These are phyloP conservation scores for Malus asiatica DNA, from an alignment of 306 rosid species.

Conservation along the genomic window DNA sequence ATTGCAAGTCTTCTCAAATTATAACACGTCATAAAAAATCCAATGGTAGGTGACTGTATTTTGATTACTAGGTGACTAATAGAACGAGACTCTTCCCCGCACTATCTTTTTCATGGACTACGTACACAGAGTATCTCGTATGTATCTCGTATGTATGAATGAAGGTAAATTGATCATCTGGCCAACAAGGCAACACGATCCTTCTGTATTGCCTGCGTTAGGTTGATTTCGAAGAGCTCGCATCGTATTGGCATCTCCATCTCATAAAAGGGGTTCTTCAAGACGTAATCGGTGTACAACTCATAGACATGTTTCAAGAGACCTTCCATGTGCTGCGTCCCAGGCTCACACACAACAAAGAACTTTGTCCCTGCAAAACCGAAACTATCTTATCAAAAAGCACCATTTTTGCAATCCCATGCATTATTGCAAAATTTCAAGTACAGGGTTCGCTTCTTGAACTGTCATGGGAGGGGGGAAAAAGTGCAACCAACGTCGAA, in stretches of 20 bases:
- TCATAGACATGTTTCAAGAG: conserved; percentile 70
- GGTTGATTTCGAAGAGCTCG: conserved; percentile 82
- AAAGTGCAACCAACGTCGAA: background rate
- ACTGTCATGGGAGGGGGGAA: background rate
- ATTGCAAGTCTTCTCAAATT: no score
- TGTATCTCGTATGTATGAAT: no score
- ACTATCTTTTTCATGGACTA: no score
- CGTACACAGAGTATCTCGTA: no score
- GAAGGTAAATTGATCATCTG: conserved; percentile 30
- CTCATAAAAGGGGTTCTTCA: conserved; percentile 96
- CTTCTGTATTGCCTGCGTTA: conserved; percentile 70
- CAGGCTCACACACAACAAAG: conserved; percentile 83
- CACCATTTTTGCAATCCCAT: background rate
- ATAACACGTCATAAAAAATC: no score
- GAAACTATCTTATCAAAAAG: background rate
- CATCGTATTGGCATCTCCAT: conserved; percentile 98
- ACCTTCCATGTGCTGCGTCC: conserved; percentile 71
- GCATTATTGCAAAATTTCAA: background rate
- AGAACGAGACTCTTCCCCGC: no score
- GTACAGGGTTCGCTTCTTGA: background rate
- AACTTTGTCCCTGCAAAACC: conserved; percentile 66
- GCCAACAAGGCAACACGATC: conserved; percentile 76
- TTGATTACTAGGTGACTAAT: no score
- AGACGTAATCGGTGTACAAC: conserved; percentile 73
- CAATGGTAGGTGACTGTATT: no score